Conservation (phyloP, 257 asterid genomes). For the Oldenlandia corymbosa region DNA sequence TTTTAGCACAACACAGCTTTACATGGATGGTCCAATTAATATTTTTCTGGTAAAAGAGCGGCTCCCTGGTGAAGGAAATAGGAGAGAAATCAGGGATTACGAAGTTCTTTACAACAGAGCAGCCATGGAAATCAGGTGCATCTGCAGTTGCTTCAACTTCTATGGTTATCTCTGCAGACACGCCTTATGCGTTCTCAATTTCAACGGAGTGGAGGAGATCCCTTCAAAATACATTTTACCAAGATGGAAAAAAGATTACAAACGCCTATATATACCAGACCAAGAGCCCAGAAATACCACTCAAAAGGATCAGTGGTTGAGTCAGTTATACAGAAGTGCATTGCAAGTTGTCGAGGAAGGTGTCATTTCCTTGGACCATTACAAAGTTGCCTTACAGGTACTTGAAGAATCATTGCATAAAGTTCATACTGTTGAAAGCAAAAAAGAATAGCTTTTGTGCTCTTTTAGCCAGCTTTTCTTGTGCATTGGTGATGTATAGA, state of each 20-base stretch:
- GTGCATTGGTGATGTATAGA: not conserved
- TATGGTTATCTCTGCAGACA: slow-evolving; percentile 76
- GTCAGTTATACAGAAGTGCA: slow-evolving; percentile 58
- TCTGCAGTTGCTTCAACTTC: slow-evolving; percentile 79
- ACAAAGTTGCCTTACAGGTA: slow-evolving; percentile 50
- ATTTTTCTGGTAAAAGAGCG: slow-evolving; percentile 71
- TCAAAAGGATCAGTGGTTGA: slow-evolving; percentile 38
- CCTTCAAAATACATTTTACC: slow-evolving; percentile 60
- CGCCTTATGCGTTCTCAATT: slow-evolving; percentile 65
- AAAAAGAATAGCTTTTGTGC: slow-evolving; percentile 19
- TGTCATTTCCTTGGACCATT: slow-evolving; percentile 59
- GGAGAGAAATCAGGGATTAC: slow-evolving; percentile 56
- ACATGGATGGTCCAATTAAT: slow-evolving; percentile 46
- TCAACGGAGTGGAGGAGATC: slow-evolving; percentile 72
- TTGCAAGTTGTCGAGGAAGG: slow-evolving; percentile 87
- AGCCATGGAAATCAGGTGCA: slow-evolving; percentile 63
- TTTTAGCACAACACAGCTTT: slow-evolving; percentile 65
- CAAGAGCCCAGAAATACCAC: slow-evolving; percentile 18
- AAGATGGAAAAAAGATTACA: slow-evolving; percentile 72
- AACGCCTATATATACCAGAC: slow-evolving; percentile 37
- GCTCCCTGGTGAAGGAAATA: slow-evolving; percentile 49
- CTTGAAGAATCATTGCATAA: slow-evolving; percentile 57
- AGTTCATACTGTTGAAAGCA: slow-evolving; percentile 45
- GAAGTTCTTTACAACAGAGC: slow-evolving; percentile 60
- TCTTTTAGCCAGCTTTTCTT: not conserved